These are phyloP conservation scores for Podila verticillata DNA, from an alignment of 192 early-diverging fungal species.

Conservation along the genomic window DNA sequence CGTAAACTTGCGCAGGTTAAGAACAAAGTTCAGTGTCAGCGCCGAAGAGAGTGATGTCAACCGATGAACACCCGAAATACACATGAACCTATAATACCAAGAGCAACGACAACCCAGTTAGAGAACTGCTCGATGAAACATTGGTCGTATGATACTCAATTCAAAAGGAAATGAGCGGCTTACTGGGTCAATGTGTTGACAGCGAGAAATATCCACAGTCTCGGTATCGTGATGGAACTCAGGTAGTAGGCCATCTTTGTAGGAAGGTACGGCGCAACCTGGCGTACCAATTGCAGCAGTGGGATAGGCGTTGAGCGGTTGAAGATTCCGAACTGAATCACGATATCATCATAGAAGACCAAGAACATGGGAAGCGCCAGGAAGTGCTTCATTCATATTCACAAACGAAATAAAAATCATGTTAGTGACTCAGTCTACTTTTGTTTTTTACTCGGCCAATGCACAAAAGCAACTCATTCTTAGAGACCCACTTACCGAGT, in stretches of 20 bases:
- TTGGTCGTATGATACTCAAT: too few relatives aligned
- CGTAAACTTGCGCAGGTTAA: constrained; percentile 88
- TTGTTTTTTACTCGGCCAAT: too few relatives aligned
- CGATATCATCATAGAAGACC: constrained; percentile 76
- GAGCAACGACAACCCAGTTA: background rate
- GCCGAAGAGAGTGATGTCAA: constrained; percentile 81
- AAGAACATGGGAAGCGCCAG: constrained; percentile 85
- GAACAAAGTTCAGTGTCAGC: constrained; percentile 86
- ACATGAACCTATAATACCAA: constrained; percentile 68
- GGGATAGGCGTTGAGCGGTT: constrained; percentile 63
- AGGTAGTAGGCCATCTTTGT: constrained; percentile 37
- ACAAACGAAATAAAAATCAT: background rate
- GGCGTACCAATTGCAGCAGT: constrained; percentile 29
- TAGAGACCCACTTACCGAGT: constrained; percentile 61
- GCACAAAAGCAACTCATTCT: too few relatives aligned
- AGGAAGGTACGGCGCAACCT: constrained; percentile 29
- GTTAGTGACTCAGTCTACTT: background rate
- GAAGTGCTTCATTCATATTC: constrained; percentile 62
- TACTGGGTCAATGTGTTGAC: constrained; percentile 86
- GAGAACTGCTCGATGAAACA: too few relatives aligned
- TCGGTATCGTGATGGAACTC: constrained; percentile 58
- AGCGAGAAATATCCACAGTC: constrained; percentile 75
- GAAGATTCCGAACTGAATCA: constrained; percentile 61
- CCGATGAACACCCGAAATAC: constrained; percentile 87
- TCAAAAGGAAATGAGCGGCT: constrained; percentile 18